These are phyloP conservation scores for Globisporangium uncinulatum DNA, from an alignment of 352 stramenopile genomes.

Conservation along the genomic window DNA sequence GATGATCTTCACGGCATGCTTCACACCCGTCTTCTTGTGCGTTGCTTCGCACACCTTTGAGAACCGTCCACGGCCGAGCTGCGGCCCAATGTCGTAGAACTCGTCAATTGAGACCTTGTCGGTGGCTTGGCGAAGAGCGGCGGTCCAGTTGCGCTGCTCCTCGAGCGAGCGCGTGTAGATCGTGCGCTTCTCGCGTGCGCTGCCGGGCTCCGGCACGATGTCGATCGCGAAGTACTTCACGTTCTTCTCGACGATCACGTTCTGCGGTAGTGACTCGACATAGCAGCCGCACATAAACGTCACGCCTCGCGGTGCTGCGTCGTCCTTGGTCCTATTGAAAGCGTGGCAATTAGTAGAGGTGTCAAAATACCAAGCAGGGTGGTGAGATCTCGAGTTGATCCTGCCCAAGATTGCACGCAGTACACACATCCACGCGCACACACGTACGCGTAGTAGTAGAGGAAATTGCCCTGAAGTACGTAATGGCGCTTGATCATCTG, in stretches of 20 bases:
- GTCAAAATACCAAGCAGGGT: background rate
- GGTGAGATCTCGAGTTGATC: background rate
- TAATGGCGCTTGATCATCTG: slow-evolving; percentile 87
- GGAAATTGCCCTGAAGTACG: slow-evolving; percentile 83
- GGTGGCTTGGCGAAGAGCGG: slow-evolving; percentile 66
- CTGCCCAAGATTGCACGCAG: no score
- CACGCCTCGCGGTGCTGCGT: slow-evolving; percentile 64
- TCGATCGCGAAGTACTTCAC: slow-evolving; percentile 86
- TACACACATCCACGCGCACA: no score
- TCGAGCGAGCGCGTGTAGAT: slow-evolving; percentile 79
- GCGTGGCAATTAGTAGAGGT: background rate
- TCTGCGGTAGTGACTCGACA: slow-evolving; percentile 50
- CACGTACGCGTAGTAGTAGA: slow-evolving; percentile 81
- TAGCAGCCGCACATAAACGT: slow-evolving; percentile 82
- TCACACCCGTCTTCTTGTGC: slow-evolving; percentile 52
- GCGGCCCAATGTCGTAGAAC: slow-evolving; percentile 84
- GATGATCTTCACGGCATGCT: slow-evolving; percentile 91
- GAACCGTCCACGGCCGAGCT: slow-evolving; percentile 88
- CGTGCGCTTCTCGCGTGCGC: slow-evolving; percentile 61
- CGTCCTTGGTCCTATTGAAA: slow-evolving; percentile 42
- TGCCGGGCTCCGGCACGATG: slow-evolving; percentile 69
- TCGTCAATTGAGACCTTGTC: slow-evolving; percentile 88
- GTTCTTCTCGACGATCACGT: slow-evolving; percentile 67
- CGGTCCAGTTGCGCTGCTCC: slow-evolving; percentile 76
- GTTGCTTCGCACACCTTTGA: slow-evolving; percentile 81